Evolutionary conservation across 2,329 filamentous ascomycete genomes (phyloP).

Genomic region (Sporothrix pseudoabietina): DNA sequence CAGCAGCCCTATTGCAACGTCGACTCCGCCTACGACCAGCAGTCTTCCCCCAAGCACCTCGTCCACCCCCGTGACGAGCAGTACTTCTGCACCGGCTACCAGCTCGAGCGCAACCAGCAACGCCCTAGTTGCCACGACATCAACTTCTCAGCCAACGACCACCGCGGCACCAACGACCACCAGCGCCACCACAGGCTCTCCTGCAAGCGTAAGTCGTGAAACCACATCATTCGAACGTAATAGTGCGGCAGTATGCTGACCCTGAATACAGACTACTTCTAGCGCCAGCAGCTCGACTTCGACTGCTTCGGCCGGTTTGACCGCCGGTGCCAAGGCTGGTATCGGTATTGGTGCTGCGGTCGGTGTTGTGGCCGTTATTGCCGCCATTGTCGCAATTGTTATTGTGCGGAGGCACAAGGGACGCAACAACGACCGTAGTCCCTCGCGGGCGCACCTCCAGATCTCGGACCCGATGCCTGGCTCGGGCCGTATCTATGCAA

Average conservation of each 20-base stretch:
- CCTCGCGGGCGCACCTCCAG: constrained; percentile 38
- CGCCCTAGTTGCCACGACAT: not conserved
- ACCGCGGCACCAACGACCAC: not conserved
- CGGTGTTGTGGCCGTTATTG: constrained; percentile 33
- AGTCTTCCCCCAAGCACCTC: not conserved
- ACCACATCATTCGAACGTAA: not conserved
- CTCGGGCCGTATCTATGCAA: constrained; percentile 47
- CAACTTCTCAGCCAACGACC: constrained; percentile 8
- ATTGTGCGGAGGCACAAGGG: constrained; percentile 33
- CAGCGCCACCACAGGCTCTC: not conserved
- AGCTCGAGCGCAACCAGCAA: constrained; percentile 18
- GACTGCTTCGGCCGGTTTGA: constrained; percentile 25
- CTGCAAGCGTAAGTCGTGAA: constrained; percentile 17
- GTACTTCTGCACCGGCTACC: not conserved
- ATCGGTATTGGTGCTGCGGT: constrained; percentile 35
- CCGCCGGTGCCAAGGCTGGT: constrained; percentile 34
- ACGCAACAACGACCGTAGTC: not conserved
- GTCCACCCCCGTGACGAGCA: not conserved
- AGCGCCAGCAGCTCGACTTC: constrained; percentile 22
- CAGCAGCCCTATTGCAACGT: not conserved
- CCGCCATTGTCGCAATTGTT: constrained; percentile 18
- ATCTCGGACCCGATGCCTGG: constrained; percentile 57
- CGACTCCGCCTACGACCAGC: not conserved
- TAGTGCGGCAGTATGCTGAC: not conserved
- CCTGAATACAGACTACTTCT: constrained; percentile 9